Evolutionary conservation across 768 basidiomycete species (phyloP).

Genomic region (Baorangia bicolor): DNA sequence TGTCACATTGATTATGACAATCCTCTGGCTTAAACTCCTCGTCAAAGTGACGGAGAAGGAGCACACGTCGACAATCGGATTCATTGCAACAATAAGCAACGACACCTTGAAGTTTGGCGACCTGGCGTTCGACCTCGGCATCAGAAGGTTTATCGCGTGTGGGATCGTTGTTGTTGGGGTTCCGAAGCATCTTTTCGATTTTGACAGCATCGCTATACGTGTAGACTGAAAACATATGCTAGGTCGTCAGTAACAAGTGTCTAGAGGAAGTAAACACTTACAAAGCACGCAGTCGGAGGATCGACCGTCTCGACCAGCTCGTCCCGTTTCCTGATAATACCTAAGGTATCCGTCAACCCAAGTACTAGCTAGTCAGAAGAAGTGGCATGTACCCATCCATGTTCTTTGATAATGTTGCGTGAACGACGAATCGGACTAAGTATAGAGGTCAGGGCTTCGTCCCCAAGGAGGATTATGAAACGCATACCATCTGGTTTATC

Average conservation of each 20-base stretch:
- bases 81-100: constrained; percentile 78
- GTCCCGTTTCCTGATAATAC: constrained; percentile 95
- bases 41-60: constrained; percentile 86
- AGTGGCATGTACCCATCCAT: constrained; percentile 67
- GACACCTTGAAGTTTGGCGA: constrained; percentile 63
- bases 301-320: constrained; percentile 89
- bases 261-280: constrained; percentile 38
- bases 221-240: constrained; percentile 51
- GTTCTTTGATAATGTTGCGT: constrained; percentile 76
- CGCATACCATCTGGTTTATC: constrained; percentile 75
- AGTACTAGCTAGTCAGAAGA: background rate
- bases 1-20: constrained; percentile 80
- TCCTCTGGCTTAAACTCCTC: constrained; percentile 69
- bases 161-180: constrained; percentile 41
- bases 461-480: background rate
- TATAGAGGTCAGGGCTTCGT: constrained; percentile 3
- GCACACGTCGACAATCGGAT: constrained; percentile 82
- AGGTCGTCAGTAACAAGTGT: background rate
- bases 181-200: constrained; percentile 60
- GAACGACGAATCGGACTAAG: constrained; percentile 89
- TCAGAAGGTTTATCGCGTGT: constrained; percentile 30
- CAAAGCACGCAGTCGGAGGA: constrained; percentile 86
- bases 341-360: constrained; percentile 35
- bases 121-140: constrained; percentile 67
- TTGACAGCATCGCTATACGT: constrained; percentile 54